Base-by-base conservation (phyloP, 2,329 filamentous ascomycete genomes). In the Hypoxylon sp. region DNA sequence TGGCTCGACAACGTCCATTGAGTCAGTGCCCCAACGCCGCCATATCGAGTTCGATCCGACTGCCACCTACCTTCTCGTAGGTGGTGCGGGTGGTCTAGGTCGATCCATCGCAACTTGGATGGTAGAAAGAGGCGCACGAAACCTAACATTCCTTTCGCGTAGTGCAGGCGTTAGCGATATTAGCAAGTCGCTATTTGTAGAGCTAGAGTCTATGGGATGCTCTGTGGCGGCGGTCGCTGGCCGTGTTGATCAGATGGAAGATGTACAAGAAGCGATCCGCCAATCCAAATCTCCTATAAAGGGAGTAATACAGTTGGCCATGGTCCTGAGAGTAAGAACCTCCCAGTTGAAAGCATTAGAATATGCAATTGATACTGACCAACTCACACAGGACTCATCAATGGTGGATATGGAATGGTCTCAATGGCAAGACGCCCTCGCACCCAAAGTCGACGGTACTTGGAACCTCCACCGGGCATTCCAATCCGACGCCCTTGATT, bases 381-480 rank as follows among this genome's bases (percentile, higher is more conserved):
- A 41, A 31, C 3, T n/a, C n/a, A 5, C 9, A 19, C 23, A 59
- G 55, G 58, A 59, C 23, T 25, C 17, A 12, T 43, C 38, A 12
- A 31, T 64, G 25, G 38, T 58, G 9, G 59, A 61, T 19, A 71
- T 73, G 64, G 59, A 62, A 19, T 49, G 59, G 48, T 44, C 54
- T 12, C 51, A 70, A 5, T 75, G 70, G 69, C 42, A 55, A 4
- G 48, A 54, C 3, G 61, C 74, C 0, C 72, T 79, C 1, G 66
- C 69, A 7, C 79, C 80, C 55, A 77, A 78, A 43, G 63, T 73
- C 25, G 47, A 64, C 11, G 66, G 71, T 2, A 69, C 69, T 4
- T 70, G 65, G 65, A 75, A 75, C 43, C 64, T 76, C 0, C 71
- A 77, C 51, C 42, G 67, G 1, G 55, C 63, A 2, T 59, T 71